phyloP scores from a whole-genome alignment of 2,329 filamentous ascomycete genomes.

The Venturia nashicola region DNA sequence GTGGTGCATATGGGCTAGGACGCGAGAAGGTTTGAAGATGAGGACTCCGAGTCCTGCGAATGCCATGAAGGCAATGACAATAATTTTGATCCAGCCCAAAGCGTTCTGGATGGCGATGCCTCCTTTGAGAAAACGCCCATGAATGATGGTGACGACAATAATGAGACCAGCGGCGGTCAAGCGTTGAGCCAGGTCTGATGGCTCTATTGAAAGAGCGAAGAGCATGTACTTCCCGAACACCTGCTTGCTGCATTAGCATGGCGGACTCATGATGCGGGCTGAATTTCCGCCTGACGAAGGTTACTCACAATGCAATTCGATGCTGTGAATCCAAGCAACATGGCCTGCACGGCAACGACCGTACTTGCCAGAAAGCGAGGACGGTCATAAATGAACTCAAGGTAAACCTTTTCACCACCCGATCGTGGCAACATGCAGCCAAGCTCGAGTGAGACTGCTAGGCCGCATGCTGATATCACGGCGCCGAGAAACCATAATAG shows the following conservation, averaged over 20 bases:
- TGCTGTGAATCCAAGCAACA: constrained; percentile 48
- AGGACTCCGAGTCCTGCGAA: constrained; percentile 49
- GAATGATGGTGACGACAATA: constrained; percentile 44
- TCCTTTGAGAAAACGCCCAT: constrained; percentile 42
- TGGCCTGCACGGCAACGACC: constrained; percentile 43
- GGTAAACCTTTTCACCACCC: constrained; percentile 43
- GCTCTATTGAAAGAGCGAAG: constrained; percentile 38
- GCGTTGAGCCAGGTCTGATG: constrained; percentile 38
- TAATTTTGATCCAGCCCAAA: constrained; percentile 52
- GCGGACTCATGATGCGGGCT: not conserved
- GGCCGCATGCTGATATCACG: constrained; percentile 49
- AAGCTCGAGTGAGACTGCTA: constrained; percentile 53
- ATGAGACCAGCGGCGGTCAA: constrained; percentile 43
- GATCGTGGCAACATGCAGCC: constrained; percentile 46
- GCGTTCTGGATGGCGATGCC: constrained; percentile 49
- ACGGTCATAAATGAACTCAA: constrained; percentile 50
- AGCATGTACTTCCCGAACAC: constrained; percentile 47
- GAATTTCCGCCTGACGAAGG: not conserved
- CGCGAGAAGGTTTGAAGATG: constrained; percentile 20
- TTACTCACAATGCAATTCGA: constrained; percentile 46
- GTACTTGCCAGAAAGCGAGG: constrained; percentile 47
- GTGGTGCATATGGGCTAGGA: constrained; percentile 16
- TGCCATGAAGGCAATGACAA: constrained; percentile 48
- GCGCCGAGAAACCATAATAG: constrained; percentile 53
- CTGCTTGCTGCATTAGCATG: not conserved